Base-by-base conservation (phyloP, 805 yeast genomes). In the Spathaspora girioi region DNA sequence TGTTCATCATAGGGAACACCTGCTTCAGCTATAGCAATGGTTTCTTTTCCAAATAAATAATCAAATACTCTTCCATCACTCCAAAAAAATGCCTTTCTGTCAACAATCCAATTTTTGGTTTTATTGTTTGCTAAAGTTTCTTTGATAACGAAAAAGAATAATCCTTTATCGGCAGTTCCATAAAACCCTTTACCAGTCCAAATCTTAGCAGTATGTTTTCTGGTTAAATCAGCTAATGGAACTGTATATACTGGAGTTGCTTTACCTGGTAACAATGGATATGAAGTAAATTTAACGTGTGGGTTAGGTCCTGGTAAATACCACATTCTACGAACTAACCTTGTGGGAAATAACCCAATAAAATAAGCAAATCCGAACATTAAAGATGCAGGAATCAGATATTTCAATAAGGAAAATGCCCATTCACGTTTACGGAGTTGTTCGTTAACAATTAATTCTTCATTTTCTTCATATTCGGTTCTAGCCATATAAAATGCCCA, bases 101-200 rank as follows among this genome's bases (percentile, higher is more conserved):
- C 96, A 17, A 88, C 86, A 15, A 86, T 70, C 89, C 92, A 89
- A 20, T 88, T 89, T 40, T 80, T 73, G 9, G 50, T 48, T 23
- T 58, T 62, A 3, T 57, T 55, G n/a, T 56, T 58, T 12, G 54
- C 50, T 18, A 79, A 78, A 19, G 71, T 67, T 59, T 88, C 93
- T 64, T 81, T 83, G 56, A 89, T 66, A 45, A 86, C 79, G 62
- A 88, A 86, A 75, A 86, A 84, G 65, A 89, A 89, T 48, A 87
- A 78, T 2, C 87, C 75, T 45, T 83, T 80, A 66, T 87, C 91
- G 23, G 87, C 78, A 1, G 96, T 88, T 0, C 96, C 96, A 63
- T 89, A 89, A 61, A 87, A 85, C 1, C 96, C 96, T 54, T 84
- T 83, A n/a, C 91, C 92, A 0, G 96, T 87, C 83, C 90, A 89